Base-by-base conservation (phyloP, 2,329 filamentous ascomycete genomes). In the Xylaria sp. region DNA sequence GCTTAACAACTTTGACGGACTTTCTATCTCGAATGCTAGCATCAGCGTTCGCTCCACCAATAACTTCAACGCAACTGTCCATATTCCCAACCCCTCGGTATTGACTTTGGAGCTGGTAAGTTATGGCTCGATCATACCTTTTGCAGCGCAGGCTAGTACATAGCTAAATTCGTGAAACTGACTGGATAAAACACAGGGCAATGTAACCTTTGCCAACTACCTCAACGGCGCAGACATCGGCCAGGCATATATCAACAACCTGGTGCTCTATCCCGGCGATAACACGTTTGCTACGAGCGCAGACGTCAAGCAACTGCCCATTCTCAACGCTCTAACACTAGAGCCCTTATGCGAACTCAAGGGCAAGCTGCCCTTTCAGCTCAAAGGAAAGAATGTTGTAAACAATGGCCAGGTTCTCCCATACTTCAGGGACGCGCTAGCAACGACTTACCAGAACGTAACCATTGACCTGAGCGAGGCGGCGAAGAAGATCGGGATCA, bases 51-150 rank as follows among this genome's bases (percentile, higher is more conserved):
- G 84, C 76, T 83, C 63, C 70, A 76, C 10, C 81, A 85, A 85
- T 76, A 92, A 92, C 81, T 90, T 92, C 80, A 80, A 84, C 61
- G 90, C 85, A 73, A 85, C 82, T 15, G 85, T 86, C 66, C 82
- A 82, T 66, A 89, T 92, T 60, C 89, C 88, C 72, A 93, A 92
- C 78, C 85, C 84, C 7, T 91, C 90, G 1, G 80, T 87, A 61
- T 84, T 91, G 76, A 88, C 85, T n/a, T 83, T 92, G 62, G 86
- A 90, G 41, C 86, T 92, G 74, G 88, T 89, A 81, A 80, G 86
- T 63, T 41, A n/a, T 25, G 44, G 2, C 31, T 18, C n/a, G 12
- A 18, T 7, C 8, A 13, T 50, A n/a, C 46, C 13, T 2, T 37
- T 12, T 15, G 20, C n/a, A 9, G 6, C 10, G 3, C 46, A 2